Base-by-base conservation (phyloP, 371 early-diverging fungal genomes). In the Apophysomyces ossiformis region DNA sequence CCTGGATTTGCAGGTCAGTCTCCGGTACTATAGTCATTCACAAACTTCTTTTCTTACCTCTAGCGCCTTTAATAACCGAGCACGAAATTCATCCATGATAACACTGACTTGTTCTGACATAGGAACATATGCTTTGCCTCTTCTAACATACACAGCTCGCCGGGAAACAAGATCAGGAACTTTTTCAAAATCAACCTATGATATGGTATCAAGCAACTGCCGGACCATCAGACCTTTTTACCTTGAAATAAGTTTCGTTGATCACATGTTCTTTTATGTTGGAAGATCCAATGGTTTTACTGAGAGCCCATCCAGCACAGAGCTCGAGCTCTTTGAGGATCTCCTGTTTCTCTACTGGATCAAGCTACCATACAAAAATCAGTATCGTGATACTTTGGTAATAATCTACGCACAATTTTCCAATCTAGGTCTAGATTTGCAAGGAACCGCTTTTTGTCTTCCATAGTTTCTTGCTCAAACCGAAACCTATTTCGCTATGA, bases 101-200 rank as follows among this genome's bases (percentile, higher is more conserved):
- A 98, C 78, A 32, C 88, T 80, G 12, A 89, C 70, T 46, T 90
- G 89, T 44, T 96, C 93, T 9, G 71, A 64, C 73, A 86, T 83
- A 2, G 95, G 93, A 1, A 98, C 93, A 78, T 87, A 96, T 0
- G 97, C 99, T 56, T 82, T 84, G 18, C 99, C 99, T 16, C 66
- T 73, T 32, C 79, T 75, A 54, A 99, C 36, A 41, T 92, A 88
- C 1, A 95, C 95, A 26, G 82, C 76, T 16, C 96, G 85, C 6
- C 81, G 72, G 13, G 76, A 68, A 4, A 99, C 92, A 45, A 98
- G 76, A 37, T 89, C 90, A 12, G 87, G 77, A 11, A 95, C 97
- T 38, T 88, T 86, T 74, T 94, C 93, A 74, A 96, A 99, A 63
- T 92, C 92, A 0, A 96, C 94, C 79, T 90, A 69, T 37, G 26